Evolutionary conservation across 306 rosid species (phyloP), one percentile per base, ranked within the genome.

Genomic region (Vigna radiata): DNA sequence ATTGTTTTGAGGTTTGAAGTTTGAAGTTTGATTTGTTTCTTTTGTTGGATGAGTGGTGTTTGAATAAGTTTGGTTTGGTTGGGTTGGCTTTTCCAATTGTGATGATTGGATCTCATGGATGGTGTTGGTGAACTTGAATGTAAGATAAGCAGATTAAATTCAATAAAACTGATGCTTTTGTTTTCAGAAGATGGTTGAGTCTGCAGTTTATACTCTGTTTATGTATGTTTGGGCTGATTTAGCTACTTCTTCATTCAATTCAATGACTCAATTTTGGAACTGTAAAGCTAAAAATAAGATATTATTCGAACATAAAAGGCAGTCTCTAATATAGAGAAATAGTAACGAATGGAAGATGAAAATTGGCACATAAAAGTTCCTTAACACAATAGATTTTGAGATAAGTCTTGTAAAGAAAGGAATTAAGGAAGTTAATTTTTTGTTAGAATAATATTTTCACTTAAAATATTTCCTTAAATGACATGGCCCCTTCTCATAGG

Each of bases 61-160:
- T 12, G 4, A 58, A 19, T 48, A 71, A 41, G 70, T 33, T 0
- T 56, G 14, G 56, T 56, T 73, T 53, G 21, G 0, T 47, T 13
- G n/a, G 43, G 43, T 7, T 37, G 43, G 41, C 2, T 23, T 2
- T 37, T 58, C 16, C 13, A 5, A n/a, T 19, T 44, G 62, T 19
- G 52, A 19, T 59, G 53, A 10, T 69, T 52, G 31, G 36, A 27
- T 60, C n/a, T 3, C 7, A 61, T 75, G 60, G 82, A 47, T 76
- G 54, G 2, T 54, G 15, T 70, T 72, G 63, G 8, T 13, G 82
- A 48, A 48, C 4, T 70, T 44, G 54, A 19, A 49, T 80, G 64
- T 52, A 14, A 10, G 70, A 1, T 10, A 27, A 50, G n/a, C 11
- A 52, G 19, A 8, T 72, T 74, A 23, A 6, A 21, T 65, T 29